These are phyloP conservation scores for Poa pratensis DNA, from an alignment of 176 grass and related monocot species.

Conservation along the genomic window DNA sequence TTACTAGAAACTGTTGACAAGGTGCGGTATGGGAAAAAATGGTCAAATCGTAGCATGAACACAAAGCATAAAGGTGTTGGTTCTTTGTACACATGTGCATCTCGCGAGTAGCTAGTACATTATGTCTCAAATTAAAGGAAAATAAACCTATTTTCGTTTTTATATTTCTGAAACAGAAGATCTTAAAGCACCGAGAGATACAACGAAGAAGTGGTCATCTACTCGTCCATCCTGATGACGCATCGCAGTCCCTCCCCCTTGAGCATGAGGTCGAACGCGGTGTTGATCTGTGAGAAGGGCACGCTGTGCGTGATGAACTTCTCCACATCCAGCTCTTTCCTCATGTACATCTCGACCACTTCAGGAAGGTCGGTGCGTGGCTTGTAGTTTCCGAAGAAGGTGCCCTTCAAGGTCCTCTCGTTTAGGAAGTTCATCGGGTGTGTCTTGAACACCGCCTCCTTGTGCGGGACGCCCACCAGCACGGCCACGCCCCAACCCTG, in stretches of 20 bases:
- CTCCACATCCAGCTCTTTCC: constrained; percentile 84
- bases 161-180: no score
- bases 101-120: no score
- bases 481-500: constrained; percentile 92
- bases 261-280: constrained; percentile 89
- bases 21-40: no score
- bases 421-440: constrained; percentile 72
- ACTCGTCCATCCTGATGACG: constrained; percentile 81
- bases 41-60: no score
- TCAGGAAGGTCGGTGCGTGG: constrained; percentile 68
- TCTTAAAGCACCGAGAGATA: no score
- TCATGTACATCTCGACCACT: constrained; percentile 91
- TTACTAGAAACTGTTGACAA: no score
- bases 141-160: no score
- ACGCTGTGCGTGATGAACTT: constrained; percentile 95
- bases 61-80: no score
- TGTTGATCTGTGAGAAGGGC: constrained; percentile 89
- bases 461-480: constrained; percentile 80
- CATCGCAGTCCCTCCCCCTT: constrained; percentile 77
- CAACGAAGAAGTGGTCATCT: neutral
- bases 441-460: constrained; percentile 80
- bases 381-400: constrained; percentile 92
- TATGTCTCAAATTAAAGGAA: no score
- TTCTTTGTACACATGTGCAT: no score
- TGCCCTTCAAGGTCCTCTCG: constrained; percentile 87